Evolutionary conservation across 1,139 yeast species (phyloP).

Genomic region (Taphrina sp.): DNA sequence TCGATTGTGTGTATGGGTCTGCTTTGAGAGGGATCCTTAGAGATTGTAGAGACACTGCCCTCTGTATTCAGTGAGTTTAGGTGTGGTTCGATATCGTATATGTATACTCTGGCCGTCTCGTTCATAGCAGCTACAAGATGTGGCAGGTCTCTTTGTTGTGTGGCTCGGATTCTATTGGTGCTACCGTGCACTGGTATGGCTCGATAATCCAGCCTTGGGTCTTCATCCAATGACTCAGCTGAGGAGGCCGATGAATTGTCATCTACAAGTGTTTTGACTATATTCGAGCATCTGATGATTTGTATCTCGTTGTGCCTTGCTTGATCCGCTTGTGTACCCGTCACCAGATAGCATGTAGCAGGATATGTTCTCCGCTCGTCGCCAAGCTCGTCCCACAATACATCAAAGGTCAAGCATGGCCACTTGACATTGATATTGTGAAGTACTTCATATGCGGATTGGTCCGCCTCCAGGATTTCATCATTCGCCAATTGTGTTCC

Average conservation of each 20-base stretch:
- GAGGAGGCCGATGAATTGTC: conserved; percentile 57
- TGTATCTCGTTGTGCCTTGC: conserved; percentile 84
- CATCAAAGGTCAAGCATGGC: conserved; percentile 92
- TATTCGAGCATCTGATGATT: conserved; percentile 75
- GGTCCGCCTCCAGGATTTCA: conserved; percentile 95
- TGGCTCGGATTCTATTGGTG: conserved; percentile 82
- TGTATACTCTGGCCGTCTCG: conserved; percentile 84
- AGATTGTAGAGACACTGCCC: conserved; percentile 52
- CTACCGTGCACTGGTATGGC: conserved; percentile 73
- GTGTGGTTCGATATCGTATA: conserved; percentile 79
- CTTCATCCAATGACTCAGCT: conserved; percentile 67
- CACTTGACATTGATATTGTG: conserved; percentile 93
- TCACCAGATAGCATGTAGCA: conserved; percentile 76
- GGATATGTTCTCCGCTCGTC: conserved; percentile 87
- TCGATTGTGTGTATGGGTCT: conserved; percentile 82
- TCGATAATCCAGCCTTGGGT: conserved; percentile 86
- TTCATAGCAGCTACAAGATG: conserved; percentile 83
- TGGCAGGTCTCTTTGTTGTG: conserved; percentile 40
- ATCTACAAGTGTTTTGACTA: conserved; percentile 78
- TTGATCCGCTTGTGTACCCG: conserved; percentile 92
- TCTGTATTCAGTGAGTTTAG: conserved; percentile 82
- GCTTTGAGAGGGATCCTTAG: conserved; percentile 72
- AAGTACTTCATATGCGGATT: conserved; percentile 91
- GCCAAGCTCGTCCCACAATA: conserved; percentile 83
- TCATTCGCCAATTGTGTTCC: conserved; percentile 69